Conservation (phyloP, 75 land plant genomes). For the Cunninghamia lanceolata region DNA sequence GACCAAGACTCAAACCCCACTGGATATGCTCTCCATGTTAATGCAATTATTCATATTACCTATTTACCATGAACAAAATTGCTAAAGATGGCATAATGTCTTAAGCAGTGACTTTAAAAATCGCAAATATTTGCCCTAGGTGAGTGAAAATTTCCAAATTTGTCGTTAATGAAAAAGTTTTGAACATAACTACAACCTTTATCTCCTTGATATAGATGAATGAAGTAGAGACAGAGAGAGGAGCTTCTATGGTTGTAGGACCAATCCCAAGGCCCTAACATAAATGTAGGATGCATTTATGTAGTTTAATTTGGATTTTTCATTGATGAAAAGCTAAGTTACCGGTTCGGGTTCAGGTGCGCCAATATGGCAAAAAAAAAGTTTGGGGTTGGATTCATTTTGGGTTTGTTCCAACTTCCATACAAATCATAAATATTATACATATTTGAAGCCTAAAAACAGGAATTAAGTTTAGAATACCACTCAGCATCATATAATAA, state of each 20-base stretch:
- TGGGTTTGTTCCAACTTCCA: too few relatives aligned
- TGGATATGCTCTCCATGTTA: background rate
- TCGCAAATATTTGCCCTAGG: background rate
- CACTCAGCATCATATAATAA: too few relatives aligned
- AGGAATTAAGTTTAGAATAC: too few relatives aligned
- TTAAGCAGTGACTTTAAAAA: background rate
- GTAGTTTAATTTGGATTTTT: too few relatives aligned
- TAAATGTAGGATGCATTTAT: background rate
- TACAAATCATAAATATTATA: too few relatives aligned
- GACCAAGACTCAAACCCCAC: background rate
- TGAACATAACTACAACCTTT: background rate
- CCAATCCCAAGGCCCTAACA: background rate
- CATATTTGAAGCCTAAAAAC: too few relatives aligned
- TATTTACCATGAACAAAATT: background rate
- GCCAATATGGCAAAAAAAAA: too few relatives aligned
- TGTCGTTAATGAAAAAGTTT: background rate
- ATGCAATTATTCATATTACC: background rate
- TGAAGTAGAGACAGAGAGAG: background rate
- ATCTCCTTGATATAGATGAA: background rate
- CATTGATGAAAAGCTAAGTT: too few relatives aligned
- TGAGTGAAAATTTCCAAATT: background rate
- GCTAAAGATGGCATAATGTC: background rate
- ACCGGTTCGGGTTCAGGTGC: too few relatives aligned
- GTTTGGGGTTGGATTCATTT: too few relatives aligned
- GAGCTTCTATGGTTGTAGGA: background rate